phyloP scores from a whole-genome alignment of 441 rosid species.

The Bocquillonia castaneifolia region DNA sequence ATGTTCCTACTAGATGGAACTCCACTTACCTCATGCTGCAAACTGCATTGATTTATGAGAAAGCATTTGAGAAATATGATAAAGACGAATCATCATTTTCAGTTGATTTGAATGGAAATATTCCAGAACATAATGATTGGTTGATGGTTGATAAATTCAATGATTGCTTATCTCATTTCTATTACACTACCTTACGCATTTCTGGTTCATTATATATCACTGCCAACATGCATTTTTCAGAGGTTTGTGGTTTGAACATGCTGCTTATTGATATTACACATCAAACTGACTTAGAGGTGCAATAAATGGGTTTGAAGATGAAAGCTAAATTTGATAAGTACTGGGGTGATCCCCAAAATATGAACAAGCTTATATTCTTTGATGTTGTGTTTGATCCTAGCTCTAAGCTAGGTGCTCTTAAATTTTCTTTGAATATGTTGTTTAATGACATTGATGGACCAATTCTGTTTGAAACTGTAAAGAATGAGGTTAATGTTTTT shows the following conservation, averaged over 20 bases:
- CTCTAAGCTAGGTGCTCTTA: not conserved
- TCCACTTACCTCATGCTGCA: not conserved
- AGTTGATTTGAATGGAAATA: not conserved
- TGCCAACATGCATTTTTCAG: not conserved
- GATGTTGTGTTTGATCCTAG: not conserved
- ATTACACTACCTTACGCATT: not conserved
- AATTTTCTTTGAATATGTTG: not conserved
- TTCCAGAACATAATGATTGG: not conserved
- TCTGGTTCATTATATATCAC: not conserved
- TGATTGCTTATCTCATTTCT: not conserved
- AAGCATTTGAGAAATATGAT: not conserved
- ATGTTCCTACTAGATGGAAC: not conserved
- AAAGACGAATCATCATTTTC: not conserved
- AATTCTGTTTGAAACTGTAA: too few species aligned
- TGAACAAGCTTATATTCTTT: not conserved
- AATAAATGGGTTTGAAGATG: not conserved
- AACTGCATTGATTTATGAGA: not conserved
- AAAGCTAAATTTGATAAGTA: not conserved
- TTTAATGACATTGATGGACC: too few species aligned
- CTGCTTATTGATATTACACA: too few species aligned
- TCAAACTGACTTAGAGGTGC: not conserved
- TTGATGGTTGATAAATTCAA: not conserved
- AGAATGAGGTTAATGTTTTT: not conserved
- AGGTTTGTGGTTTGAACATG: not conserved
- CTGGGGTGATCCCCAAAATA: not conserved